Evolutionary conservation across 768 basidiomycete species (phyloP), one percentile per base, ranked within the genome.

Genomic region (Sporobolomyces roseus): DNA sequence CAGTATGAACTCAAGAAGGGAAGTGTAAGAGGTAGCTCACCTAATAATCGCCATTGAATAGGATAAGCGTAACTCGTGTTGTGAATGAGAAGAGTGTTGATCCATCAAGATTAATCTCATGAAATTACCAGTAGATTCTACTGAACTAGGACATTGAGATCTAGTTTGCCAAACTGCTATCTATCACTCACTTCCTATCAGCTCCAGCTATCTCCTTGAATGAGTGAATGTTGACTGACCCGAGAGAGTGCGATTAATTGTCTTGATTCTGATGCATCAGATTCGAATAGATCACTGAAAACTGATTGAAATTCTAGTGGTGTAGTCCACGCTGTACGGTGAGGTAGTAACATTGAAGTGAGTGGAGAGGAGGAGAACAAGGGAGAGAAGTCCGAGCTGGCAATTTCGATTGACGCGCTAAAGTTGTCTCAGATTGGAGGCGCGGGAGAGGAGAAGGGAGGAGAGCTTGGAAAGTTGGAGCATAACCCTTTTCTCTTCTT

Each of bases 301-400:
- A 93, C 80, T 72, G 88, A 83, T 63, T 90, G 88, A 8, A 93
- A 80, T 75, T 93, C 91, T 38, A 78, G 74, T 12, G 85, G 77
- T 41, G 83, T 82, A 19, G 85, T 78, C 91, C 91, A 93, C 6
- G 90, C 89, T 0, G 90, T 87, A 36, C 90, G 84, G 59, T 88
- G 85, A 63, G 91, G 91, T 21, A 71, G 63, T 8, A 59, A 25
- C 59, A 73, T 60, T 19, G 16, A 19, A 27, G 43, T 29, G 58
- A 30, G 35, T 21, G 25, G 41, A 4, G 50, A 51, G 12, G 27
- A 51, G 7, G 25, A 17, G n/a, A 36, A 9, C 38, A 41, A 41
- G 38, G 17, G 17, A 41, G 17, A 41, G 17, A 17, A 41, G 38
- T 41, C 9, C 9, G 10, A 41, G 17, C 21, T 54, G 23, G 36